Percentiles rank a stretch among this genome's conserved stretches.
These are phyloP conservation scores for Schwanniomyces etchellsii DNA, from an alignment of 1,139 yeast species.

Conservation along the genomic window DNA sequence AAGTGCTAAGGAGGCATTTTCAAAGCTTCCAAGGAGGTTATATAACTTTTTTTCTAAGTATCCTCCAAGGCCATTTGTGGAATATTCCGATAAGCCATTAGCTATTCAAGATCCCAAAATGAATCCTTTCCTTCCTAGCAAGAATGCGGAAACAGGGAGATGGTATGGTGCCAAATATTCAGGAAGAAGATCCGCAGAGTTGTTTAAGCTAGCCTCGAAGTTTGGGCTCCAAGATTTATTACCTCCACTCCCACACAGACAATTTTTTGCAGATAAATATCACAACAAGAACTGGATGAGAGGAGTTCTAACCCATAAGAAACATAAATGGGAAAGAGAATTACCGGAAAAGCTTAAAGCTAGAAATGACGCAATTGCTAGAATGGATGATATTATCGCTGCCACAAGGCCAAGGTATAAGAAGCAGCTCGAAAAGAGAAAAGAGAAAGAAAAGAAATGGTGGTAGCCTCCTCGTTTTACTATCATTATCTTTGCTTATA, in stretches of 20 bases:
- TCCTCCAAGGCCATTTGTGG: constrained; percentile 79
- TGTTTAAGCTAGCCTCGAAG: constrained; percentile 77
- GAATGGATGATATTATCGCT: constrained; percentile 68
- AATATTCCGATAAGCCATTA: constrained; percentile 62
- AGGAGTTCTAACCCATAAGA: constrained; percentile 77
- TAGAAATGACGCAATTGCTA: constrained; percentile 60
- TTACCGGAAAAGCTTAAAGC: constrained; percentile 55
- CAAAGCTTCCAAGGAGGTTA: constrained; percentile 64
- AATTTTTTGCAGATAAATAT: constrained; percentile 77
- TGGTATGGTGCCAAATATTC: constrained; percentile 80
- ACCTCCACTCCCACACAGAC: constrained; percentile 69
- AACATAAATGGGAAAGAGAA: constrained; percentile 73
- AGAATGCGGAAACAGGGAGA: constrained; percentile 72
- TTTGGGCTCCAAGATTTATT: constrained; percentile 75
- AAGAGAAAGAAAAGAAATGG: constrained; percentile 45
- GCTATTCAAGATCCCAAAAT: constrained; percentile 61
- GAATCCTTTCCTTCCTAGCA: constrained; percentile 86
- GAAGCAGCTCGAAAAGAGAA: constrained; percentile 51
- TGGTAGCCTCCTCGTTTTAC: constrained; percentile 20
- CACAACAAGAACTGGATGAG: constrained; percentile 64
- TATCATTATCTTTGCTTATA: constrained; percentile 1
- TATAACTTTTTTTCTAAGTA: constrained; percentile 73
- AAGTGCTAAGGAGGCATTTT: constrained; percentile 38
- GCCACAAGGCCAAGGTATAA: constrained; percentile 60
- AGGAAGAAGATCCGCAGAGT: constrained; percentile 76